A percentile compares a stretch with the other conserved stretches of the same genome.
Conservation (phyloP, 1,139 yeast genomes). For the Tardiomyces blankii region DNA sequence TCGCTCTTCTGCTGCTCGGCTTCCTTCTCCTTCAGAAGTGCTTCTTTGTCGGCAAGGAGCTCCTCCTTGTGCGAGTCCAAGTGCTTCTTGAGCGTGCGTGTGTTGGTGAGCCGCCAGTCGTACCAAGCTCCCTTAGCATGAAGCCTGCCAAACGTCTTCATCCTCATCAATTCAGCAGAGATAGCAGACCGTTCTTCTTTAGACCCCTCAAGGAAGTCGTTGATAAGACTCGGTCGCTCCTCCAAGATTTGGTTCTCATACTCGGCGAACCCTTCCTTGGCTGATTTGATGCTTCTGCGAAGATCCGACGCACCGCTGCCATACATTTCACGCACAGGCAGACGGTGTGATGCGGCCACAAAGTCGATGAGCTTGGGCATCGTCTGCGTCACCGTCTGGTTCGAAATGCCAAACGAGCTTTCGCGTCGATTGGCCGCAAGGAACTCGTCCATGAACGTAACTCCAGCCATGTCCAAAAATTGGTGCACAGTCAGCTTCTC, state of each 20-base stretch:
- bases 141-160: slow-evolving; percentile 33
- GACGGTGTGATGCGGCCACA: neutral
- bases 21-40: neutral
- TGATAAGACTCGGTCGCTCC: slow-evolving; percentile 33
- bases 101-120: slow-evolving; percentile 30
- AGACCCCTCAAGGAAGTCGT: slow-evolving; percentile 28
- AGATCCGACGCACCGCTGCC: slow-evolving; percentile 36
- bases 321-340: slow-evolving; percentile 19
- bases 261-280: slow-evolving; percentile 29
- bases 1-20: neutral
- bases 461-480: neutral
- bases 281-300: slow-evolving; percentile 32
- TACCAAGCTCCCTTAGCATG: slow-evolving; percentile 38
- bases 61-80: neutral
- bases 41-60: neutral
- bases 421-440: neutral
- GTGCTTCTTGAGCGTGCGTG: neutral
- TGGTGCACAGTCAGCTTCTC: neutral
- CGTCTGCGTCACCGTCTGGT: neutral
- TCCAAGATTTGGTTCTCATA: slow-evolving; percentile 27
- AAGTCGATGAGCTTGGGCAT: neutral
- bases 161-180: slow-evolving; percentile 29
- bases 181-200: slow-evolving; percentile 24
- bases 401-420: neutral
- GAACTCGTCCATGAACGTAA: slow-evolving; percentile 1